Evolutionary conservation across 1,139 yeast species (phyloP).

Genomic region (Lodderomyces orthopsilosis): DNA sequence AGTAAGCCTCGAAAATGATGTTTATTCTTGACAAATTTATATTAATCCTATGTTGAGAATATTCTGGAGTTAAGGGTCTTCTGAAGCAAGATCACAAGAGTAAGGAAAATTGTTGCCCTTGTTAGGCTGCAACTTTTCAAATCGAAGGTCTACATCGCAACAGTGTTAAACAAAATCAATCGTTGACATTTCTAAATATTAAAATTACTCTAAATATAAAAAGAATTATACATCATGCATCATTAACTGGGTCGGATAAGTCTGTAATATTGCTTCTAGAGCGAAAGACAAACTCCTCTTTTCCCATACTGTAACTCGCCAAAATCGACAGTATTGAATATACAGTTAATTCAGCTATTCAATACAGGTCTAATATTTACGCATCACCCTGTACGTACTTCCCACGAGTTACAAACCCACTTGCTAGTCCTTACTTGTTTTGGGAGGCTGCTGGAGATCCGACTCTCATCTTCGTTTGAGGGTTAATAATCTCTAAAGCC

Average conservation of each 20-base stretch:
- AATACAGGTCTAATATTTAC: no score
- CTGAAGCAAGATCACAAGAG: no score
- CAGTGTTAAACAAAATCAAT: background rate
- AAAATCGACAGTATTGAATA: background rate
- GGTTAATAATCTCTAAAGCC: conserved; percentile 74
- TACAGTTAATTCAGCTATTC: background rate
- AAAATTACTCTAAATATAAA: background rate
- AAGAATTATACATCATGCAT: conserved; percentile 1
- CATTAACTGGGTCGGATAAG: background rate
- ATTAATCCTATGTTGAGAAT: no score
- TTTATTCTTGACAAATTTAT: no score
- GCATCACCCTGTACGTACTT: background rate
- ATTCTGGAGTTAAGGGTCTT: no score
- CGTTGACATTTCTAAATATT: background rate
- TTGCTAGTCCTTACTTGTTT: conserved; percentile 7
- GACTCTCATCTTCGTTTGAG: conserved; percentile 69
- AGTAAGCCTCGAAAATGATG: no score
- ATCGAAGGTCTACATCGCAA: no score
- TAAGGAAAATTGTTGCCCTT: no score
- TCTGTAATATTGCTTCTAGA: background rate
- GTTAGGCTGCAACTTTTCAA: no score
- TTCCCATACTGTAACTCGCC: background rate
- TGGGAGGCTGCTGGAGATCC: conserved; percentile 46
- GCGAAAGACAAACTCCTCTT: background rate
- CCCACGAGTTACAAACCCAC: background rate